Evolutionary conservation across 768 basidiomycete genomes (phyloP).

Genomic region (Clitopilus hobsonii): DNA sequence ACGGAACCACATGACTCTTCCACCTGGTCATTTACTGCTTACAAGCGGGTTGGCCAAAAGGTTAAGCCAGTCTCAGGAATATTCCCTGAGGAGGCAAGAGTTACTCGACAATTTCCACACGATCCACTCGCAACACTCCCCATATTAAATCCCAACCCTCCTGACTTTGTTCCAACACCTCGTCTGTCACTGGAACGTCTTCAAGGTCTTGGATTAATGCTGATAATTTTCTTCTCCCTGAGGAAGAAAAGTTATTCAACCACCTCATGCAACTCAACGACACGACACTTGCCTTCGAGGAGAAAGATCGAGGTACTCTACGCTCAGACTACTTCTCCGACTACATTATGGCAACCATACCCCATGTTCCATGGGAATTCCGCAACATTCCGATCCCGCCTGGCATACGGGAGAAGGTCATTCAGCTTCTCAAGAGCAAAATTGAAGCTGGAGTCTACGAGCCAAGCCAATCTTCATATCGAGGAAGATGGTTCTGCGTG

Average conservation of each 20-base stretch:
- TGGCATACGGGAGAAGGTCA: conserved; percentile 25
- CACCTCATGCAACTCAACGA: conserved; percentile 27
- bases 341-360: conserved; percentile 11
- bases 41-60: conserved; percentile 26
- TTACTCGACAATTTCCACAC: conserved; percentile 22
- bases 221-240: conserved; percentile 25
- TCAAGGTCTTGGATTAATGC: conserved; percentile 20
- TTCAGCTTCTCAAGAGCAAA: conserved; percentile 27
- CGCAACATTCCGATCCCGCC: conserved; percentile 27
- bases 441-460: conserved; percentile 35
- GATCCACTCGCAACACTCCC: conserved; percentile 28
- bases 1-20: neutral
- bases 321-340: conserved; percentile 12
- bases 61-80: conserved; percentile 28
- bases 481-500: conserved; percentile 33
- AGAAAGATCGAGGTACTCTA: conserved; percentile 19
- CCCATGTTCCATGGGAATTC: conserved; percentile 12
- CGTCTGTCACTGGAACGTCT: conserved; percentile 20
- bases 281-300: conserved; percentile 25
- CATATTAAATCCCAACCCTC: conserved; percentile 20
- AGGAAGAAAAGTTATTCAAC: conserved; percentile 29
- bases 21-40: conserved; percentile 12
- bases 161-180: conserved; percentile 24
- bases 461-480: conserved; percentile 30
- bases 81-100: conserved; percentile 26